Percentiles rank a stretch among this genome's conserved stretches.
Evolutionary conservation across 2,329 filamentous ascomycete genomes (phyloP).

Genomic region (Claviceps spartinae): DNA sequence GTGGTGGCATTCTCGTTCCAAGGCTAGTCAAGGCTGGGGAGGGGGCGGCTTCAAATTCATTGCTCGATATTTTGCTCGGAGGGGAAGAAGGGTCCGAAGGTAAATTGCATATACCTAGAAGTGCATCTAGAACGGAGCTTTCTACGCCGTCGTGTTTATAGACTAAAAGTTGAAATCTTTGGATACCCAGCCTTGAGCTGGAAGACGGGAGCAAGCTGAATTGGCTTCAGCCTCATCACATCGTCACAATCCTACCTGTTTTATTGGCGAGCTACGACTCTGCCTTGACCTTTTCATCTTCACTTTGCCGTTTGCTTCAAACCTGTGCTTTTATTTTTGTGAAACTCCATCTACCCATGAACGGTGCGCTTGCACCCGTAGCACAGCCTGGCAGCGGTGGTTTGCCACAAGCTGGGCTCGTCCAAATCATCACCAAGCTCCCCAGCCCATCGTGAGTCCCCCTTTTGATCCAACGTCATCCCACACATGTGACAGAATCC

Average conservation of each 20-base stretch:
- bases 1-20: too few species aligned
- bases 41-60: background rate
- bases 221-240: background rate
- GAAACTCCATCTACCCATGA: constrained; percentile 26
- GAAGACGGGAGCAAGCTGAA: background rate
- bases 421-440: constrained; percentile 37
- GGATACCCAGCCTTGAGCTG: background rate
- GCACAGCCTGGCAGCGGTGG: constrained; percentile 35
- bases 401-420: constrained; percentile 11
- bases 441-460: constrained; percentile 49
- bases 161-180: background rate
- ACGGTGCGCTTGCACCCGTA: constrained; percentile 62
- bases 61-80: background rate
- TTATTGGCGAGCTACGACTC: background rate
- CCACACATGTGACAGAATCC: constrained; percentile 53
- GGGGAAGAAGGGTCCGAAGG: background rate
- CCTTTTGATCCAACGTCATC: constrained; percentile 48
- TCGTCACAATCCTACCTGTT: background rate
- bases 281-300: background rate
- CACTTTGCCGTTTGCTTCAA: too few species aligned
- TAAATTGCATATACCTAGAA: constrained; percentile 5
- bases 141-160: background rate
- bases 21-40: background rate
- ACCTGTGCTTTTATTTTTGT: background rate
- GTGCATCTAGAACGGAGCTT: constrained; percentile 8